Conservation (phyloP, 2,329 filamentous ascomycete species). For the Penicillium sp. region DNA sequence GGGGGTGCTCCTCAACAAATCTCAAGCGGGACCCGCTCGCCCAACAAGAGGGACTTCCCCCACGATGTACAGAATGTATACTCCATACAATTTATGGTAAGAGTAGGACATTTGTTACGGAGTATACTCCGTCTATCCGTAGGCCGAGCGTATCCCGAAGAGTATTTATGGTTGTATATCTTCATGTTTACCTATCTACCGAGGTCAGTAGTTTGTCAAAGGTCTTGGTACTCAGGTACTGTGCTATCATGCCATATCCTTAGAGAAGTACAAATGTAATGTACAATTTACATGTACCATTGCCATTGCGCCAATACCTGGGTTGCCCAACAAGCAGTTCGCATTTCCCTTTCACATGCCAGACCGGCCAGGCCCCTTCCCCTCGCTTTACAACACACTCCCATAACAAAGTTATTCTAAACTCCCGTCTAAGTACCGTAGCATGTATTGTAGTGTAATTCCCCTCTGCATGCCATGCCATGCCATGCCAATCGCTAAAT, state of each 20-base stretch:
- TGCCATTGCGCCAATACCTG: neutral
- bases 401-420: neutral
- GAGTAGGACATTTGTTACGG: no score
- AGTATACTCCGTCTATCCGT: neutral
- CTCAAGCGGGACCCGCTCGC: slow-evolving; percentile 24
- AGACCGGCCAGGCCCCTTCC: neutral
- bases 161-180: neutral
- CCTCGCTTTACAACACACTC: neutral
- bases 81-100: neutral
- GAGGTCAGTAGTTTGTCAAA: neutral
- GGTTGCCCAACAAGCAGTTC: slow-evolving; percentile 7
- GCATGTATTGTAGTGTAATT: neutral
- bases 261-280: no score
- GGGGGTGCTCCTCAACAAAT: slow-evolving; percentile 33
- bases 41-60: slow-evolving; percentile 28
- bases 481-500: neutral
- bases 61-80: neutral
- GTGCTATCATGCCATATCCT: neutral
- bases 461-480: neutral
- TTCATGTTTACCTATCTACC: neutral
- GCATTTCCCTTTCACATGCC: neutral
- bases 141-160: slow-evolving; percentile 3
- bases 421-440: no score
- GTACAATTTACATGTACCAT: neutral
- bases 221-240: neutral